Evolutionary conservation across 345 rosid genomes (phyloP), one percentile per base, ranked within the genome.

Genomic region (Eucalyptus pauciflora): DNA sequence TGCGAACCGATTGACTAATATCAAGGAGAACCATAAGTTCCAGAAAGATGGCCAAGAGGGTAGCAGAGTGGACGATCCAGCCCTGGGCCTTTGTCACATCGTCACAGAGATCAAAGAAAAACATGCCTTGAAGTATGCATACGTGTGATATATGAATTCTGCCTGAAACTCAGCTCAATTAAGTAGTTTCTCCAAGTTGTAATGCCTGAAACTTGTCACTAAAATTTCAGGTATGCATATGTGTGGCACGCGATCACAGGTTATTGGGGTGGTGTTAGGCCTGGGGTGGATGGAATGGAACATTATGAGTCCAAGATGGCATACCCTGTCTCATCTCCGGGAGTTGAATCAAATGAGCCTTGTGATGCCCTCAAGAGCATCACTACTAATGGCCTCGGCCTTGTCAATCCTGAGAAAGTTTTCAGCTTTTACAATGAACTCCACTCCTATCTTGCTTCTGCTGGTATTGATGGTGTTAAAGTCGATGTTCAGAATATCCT

Each of bases 401-500:
- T 95, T 52, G 98, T 94, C 89, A 93, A 96, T 80, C 96, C 98
- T 5, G 95, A 94, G 91, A 95, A 94, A 91, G 95, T 95, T 52
- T 94, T 91, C 71, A 92, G 89, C 91, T 96, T 95, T 90, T 96
- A 95, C 62, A 88, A 95, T 52, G 97, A 96, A 86, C 97, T 95
- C 79, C 98, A 96, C 89, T 92, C 95, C 1, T 96, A 96, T 91
- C 96, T 96, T 18, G 93, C 99, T 41, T 92, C 95, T 10, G 94
- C 95, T 85, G 96, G 98, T 29, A 91, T 96, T 6, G 96, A 96
- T 60, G 98, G 98, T 37, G 96, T 96, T 88, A 96, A 96, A 92
- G 98, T 96, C 41, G 98, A 96, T 88, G 99, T 95, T 71, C 98
- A 96, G 83, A 96, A 95, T 92, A 95, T 96, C 90, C 94, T 96